A percentile compares a stretch with the other conserved stretches of the same genome.
Conservation (phyloP, 2,329 filamentous ascomycete genomes). For the Phoma sp. region DNA sequence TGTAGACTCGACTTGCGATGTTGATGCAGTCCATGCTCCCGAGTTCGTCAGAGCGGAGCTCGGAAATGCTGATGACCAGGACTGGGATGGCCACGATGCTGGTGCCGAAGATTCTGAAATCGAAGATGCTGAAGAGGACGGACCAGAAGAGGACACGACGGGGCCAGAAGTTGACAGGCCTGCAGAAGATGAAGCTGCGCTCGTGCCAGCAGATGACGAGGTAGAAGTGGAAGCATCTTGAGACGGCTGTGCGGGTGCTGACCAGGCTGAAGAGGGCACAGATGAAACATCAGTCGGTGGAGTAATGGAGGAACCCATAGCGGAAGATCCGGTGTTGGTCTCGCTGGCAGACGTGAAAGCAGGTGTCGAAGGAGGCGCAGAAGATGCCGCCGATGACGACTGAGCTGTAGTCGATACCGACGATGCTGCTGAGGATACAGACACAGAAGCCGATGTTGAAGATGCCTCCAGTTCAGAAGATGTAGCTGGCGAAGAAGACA, state of each 20-base stretch:
- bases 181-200: neutral
- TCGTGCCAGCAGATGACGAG: neutral
- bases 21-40: no score
- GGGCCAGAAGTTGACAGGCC: neutral
- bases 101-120: neutral
- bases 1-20: neutral
- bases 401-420: neutral
- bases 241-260: neutral
- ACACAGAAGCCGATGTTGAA: neutral
- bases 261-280: neutral
- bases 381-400: neutral
- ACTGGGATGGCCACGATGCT: neutral
- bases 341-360: no score
- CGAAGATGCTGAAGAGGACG: neutral
- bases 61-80: neutral
- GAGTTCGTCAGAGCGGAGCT: neutral
- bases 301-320: no score
- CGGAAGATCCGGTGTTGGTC: no score
- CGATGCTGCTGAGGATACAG: neutral
- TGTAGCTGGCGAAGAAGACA: neutral
- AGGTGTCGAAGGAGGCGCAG: neutral
- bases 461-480: neutral
- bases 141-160: neutral
- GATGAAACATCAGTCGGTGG: no score
- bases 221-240: neutral